Evolutionary conservation across 1,139 yeast species (phyloP), one percentile per base, ranked within the genome.

Genomic region (Blastobotrys serpentis): DNA sequence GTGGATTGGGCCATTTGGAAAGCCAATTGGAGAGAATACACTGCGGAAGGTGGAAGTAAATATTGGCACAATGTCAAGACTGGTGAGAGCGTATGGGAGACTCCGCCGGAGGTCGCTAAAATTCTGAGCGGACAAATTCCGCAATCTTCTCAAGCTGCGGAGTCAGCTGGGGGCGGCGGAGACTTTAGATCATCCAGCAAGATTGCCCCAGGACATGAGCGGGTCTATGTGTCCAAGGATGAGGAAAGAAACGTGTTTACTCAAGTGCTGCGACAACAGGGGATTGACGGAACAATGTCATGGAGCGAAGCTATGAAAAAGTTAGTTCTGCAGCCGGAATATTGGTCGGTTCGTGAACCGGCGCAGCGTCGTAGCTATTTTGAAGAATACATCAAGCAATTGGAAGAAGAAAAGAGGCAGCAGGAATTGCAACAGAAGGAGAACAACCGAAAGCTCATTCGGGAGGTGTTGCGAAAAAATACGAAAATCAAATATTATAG

Each of bases 21-120:
- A 33, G 62, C 73, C 22, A 67, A 71, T n/a, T 90, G 96, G 96
- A 74, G 74, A 45, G 78, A 75, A 51, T 72, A 72, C 53, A 67
- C 71, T 1, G 80, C 92, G 0, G 87, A 84, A 30, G 92, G 83
- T 16, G 94, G 92, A 1, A 71, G 71, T 49, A 71, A 71, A 29
- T 90, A 89, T 65, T 90, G 87, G 70, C 84, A 84, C 65, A 85
- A 86, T 62, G 71, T 73, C 17, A 66, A 67, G 16, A 79, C 90
- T 0, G 78, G 80, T 2, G 82, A 82, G 58, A 83, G 95, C 10
- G 82, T 85, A 0, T 90, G 97, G 97, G 87, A 82, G 21, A 65
- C 77, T 18, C 97, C 97, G 0, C 71, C 62, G 0, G 83, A 65
- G 33, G 55, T 60, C 8, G 46, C 49, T 22, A 43, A 44, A 10